A percentile compares a stretch with the other conserved stretches of the same genome.
Evolutionary conservation across 805 yeast species (phyloP).

Genomic region (Scheffersomyces amazonensis): DNA sequence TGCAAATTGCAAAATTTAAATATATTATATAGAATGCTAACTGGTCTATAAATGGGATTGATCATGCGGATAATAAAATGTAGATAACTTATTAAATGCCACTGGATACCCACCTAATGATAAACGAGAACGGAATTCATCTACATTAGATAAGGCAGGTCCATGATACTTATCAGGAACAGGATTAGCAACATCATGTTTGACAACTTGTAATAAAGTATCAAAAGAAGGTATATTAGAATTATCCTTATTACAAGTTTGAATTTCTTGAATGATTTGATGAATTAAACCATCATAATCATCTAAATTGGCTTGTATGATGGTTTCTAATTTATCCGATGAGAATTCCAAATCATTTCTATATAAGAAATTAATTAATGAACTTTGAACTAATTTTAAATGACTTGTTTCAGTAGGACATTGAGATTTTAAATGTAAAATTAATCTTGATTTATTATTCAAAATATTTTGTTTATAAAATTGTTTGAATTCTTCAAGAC

Average conservation of each 20-base stretch:
- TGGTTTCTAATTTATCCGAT: constrained; percentile 21
- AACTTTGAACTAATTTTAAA: constrained; percentile 19
- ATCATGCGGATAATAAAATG: constrained; percentile 21
- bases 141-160: constrained; percentile 39
- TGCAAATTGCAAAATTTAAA: too few species aligned
- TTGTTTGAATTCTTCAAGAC: constrained; percentile 54
- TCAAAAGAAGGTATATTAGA: neutral
- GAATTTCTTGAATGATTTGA: constrained; percentile 1
- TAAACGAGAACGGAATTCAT: constrained; percentile 54
- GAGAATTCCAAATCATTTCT: constrained; percentile 16
- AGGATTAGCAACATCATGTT: constrained; percentile 17
- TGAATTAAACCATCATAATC: constrained; percentile 21
- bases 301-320: constrained; percentile 12
- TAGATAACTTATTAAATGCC: constrained; percentile 37
- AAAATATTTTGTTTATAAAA: constrained; percentile 44
- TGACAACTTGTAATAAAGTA: constrained; percentile 12
- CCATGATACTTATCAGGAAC: constrained; percentile 45
- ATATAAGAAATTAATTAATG: constrained; percentile 24
- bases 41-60: constrained; percentile 16
- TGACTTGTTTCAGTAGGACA: constrained; percentile 14
- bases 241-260: neutral
- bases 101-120: constrained; percentile 59
- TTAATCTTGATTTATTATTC: constrained; percentile 12
- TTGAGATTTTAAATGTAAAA: constrained; percentile 54
- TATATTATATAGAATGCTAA: too few species aligned